These are phyloP conservation scores for Hanseniaspora lindneri DNA, from an alignment of 805 yeast species.

Conservation along the genomic window DNA sequence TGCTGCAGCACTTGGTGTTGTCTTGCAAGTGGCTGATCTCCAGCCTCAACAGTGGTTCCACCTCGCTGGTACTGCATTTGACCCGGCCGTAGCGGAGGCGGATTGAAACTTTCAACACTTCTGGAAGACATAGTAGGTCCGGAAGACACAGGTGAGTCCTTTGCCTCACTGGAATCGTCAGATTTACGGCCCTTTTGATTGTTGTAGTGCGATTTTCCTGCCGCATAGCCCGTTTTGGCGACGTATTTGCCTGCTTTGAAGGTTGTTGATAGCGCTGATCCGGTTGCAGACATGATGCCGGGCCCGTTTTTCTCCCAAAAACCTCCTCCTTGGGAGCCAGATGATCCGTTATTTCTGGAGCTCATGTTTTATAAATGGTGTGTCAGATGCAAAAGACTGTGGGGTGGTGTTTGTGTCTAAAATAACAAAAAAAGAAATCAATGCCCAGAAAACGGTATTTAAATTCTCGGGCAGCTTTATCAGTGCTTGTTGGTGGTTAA, in stretches of 20 bases:
- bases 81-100: constrained; percentile 16
- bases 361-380: background rate
- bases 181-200: constrained; percentile 16
- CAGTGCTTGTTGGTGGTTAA: no score
- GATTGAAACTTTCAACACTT: constrained; percentile 2
- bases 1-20: constrained; percentile 7
- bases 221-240: constrained; percentile 33
- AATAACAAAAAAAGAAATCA: no score
- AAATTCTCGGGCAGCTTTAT: no score
- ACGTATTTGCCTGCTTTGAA: constrained; percentile 33
- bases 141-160: background rate
- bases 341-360: background rate
- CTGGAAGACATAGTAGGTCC: constrained; percentile 13
- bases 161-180: background rate
- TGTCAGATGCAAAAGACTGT: no score
- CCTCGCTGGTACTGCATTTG: constrained; percentile 16
- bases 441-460: no score
- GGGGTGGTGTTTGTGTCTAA: no score
- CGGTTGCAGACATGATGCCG: constrained; percentile 29
- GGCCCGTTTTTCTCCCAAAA: constrained; percentile 37
- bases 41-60: constrained; percentile 10
- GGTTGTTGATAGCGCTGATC: constrained; percentile 30
- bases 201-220: constrained; percentile 30
- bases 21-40: constrained; percentile 14
- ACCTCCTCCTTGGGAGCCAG: constrained; percentile 1